Evolutionary conservation across 441 rosid species (phyloP).

Genomic region (Gossypium schwendimanii): DNA sequence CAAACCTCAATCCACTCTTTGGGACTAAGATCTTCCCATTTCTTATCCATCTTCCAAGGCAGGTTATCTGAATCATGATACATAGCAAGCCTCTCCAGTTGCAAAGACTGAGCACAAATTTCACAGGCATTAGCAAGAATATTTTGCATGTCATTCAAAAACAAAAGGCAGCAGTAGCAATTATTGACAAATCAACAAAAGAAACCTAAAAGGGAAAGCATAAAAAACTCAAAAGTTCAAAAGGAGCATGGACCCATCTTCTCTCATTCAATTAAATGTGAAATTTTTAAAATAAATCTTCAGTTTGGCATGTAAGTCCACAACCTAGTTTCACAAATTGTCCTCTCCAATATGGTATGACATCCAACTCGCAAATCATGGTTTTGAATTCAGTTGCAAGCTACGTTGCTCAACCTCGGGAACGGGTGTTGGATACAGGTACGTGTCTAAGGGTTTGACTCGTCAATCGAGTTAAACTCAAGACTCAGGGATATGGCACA

Average conservation of each 20-base stretch:
- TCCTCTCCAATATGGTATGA: background rate
- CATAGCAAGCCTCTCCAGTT: slow-evolving; percentile 87
- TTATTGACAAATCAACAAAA: slow-evolving; percentile 5
- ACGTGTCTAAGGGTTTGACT: too few species aligned
- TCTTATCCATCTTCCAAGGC: slow-evolving; percentile 77
- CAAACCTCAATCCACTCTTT: slow-evolving; percentile 94
- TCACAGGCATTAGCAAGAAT: slow-evolving; percentile 23
- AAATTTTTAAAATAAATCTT: background rate
- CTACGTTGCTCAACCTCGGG: too few species aligned
- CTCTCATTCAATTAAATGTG: background rate
- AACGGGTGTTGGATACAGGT: too few species aligned
- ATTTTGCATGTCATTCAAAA: slow-evolving; percentile 9
- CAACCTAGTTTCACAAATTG: background rate
- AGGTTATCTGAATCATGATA: slow-evolving; percentile 80
- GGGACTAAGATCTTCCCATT: slow-evolving; percentile 91
- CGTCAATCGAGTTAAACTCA: too few species aligned
- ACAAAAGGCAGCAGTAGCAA: slow-evolving; percentile 21
- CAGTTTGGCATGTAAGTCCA: background rate
- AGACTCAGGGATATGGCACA: too few species aligned
- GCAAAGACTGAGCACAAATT: slow-evolving; percentile 63
- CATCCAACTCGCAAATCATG: background rate
- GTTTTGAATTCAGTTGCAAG: background rate
- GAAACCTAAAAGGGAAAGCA: slow-evolving; percentile 13
- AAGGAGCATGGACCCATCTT: background rate
- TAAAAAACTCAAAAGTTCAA: background rate